Conservation (phyloP, 805 yeast genomes). For the Yarrowia phangngaensis region DNA sequence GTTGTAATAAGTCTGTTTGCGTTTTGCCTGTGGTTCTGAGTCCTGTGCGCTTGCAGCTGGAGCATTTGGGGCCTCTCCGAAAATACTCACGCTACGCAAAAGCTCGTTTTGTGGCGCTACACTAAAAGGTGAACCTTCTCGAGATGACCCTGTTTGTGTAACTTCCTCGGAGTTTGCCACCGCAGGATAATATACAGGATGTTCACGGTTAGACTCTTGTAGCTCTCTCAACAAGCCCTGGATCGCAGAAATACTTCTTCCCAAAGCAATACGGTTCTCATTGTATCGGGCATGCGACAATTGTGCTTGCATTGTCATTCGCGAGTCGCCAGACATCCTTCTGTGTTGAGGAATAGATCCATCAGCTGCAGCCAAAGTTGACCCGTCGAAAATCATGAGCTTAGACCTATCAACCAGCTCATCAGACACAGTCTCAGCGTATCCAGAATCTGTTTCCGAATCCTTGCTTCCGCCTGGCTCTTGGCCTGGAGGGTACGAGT, state of each 20-base stretch:
- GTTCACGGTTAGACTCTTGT: slow-evolving; percentile 33
- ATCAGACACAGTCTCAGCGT: slow-evolving; percentile 15
- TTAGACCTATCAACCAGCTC: slow-evolving; percentile 32
- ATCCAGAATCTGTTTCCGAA: slow-evolving; percentile 19
- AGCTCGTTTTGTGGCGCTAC: slow-evolving; percentile 5
- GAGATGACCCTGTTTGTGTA: background rate
- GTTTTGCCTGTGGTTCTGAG: slow-evolving; percentile 8
- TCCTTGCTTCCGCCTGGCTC: slow-evolving; percentile 29
- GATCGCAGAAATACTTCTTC: slow-evolving; percentile 43
- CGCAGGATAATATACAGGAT: slow-evolving; percentile 39
- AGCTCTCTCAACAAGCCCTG: slow-evolving; percentile 35
- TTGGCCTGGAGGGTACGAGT: slow-evolving; percentile 22
- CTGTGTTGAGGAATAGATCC: slow-evolving; percentile 30
- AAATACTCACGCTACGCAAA: slow-evolving; percentile 6
- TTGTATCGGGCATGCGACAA: slow-evolving; percentile 73
- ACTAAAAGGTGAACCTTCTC: background rate
- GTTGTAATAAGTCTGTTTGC: background rate
- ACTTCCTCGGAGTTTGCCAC: background rate
- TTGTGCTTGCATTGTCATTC: slow-evolving; percentile 49
- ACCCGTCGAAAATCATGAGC: slow-evolving; percentile 32
- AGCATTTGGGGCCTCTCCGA: slow-evolving; percentile 16
- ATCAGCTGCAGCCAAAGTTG: slow-evolving; percentile 31
- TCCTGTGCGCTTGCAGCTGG: background rate
- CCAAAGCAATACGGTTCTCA: slow-evolving; percentile 62
- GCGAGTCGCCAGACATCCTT: slow-evolving; percentile 32